Percentiles rank a stretch among this genome's conserved stretches.
Evolutionary conservation across 257 asterid species (phyloP).

Genomic region (Ophiorrhiza pumila): DNA sequence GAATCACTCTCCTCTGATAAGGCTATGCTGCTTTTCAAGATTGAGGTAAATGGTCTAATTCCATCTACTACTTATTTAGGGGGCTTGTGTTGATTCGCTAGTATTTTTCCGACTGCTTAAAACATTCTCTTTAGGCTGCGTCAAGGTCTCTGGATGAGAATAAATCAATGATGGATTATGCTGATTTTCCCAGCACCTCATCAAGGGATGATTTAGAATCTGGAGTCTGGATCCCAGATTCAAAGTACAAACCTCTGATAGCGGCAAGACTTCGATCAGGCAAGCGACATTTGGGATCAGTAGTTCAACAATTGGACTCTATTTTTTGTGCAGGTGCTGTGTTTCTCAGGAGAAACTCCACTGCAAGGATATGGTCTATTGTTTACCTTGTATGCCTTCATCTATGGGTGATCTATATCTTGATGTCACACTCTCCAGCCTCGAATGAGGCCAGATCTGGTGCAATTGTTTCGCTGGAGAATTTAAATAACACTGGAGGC

Average conservation of each 20-base stretch:
- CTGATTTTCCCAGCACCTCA: constrained; percentile 43
- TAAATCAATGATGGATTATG: constrained; percentile 31
- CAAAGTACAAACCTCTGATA: constrained; percentile 52
- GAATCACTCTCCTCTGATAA: constrained; percentile 87
- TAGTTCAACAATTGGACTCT: constrained; percentile 77
- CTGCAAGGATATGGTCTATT: constrained; percentile 64
- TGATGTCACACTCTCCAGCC: constrained; percentile 59
- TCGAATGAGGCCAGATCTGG: constrained; percentile 46
- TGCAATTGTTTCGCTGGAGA: constrained; percentile 70
- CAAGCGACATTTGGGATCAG: constrained; percentile 65
- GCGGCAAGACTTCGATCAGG: constrained; percentile 65
- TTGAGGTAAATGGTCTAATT: constrained; percentile 53
- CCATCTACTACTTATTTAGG: constrained; percentile 16
- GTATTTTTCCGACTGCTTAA: constrained; percentile 13
- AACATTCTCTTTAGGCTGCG: constrained; percentile 48
- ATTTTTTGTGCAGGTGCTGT: constrained; percentile 66
- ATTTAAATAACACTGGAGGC: constrained; percentile 71
- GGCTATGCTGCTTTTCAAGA: constrained; percentile 66
- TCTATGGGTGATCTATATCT: constrained; percentile 77
- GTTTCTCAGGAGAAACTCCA: constrained; percentile 64
- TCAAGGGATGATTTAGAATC: constrained; percentile 55
- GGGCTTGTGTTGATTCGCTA: background rate
- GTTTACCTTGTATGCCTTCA: constrained; percentile 79
- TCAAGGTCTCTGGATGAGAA: constrained; percentile 68
- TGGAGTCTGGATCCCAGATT: constrained; percentile 45